phyloP scores from a whole-genome alignment of 805 yeast species.

The Kuraishia cidri region DNA sequence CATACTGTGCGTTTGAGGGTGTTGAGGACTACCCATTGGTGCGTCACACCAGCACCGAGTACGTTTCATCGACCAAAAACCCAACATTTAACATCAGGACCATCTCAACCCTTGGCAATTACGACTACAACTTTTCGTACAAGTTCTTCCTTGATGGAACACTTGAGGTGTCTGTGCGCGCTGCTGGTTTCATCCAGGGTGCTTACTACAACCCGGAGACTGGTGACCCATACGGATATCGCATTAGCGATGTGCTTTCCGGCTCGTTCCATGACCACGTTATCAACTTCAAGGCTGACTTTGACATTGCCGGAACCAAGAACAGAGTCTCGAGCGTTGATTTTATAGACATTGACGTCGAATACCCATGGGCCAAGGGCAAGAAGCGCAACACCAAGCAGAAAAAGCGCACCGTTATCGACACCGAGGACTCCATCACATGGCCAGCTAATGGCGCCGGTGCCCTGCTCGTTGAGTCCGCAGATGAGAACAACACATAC shows the following conservation, averaged over 20 bases:
- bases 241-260: conserved; percentile 12
- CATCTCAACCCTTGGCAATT: conserved; percentile 4
- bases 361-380: conserved; percentile 18
- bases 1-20: conserved; percentile 10
- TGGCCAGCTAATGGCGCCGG: conserved; percentile 11
- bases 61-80: conserved; percentile 10
- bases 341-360: conserved; percentile 8
- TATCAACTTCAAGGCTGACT: conserved; percentile 14
- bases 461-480: conserved; percentile 14
- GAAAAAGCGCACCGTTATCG: conserved; percentile 7
- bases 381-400: conserved; percentile 9
- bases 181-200: conserved; percentile 20
- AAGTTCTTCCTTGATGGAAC: conserved; percentile 14
- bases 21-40: conserved; percentile 4
- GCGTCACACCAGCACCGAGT: conserved; percentile 4
- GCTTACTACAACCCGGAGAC: conserved; percentile 13
- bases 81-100: conserved; percentile 14
- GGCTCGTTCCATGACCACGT: conserved; percentile 21
- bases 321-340: conserved; percentile 11
- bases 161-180: conserved; percentile 16
- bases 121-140: conserved; percentile 5
- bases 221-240: conserved; percentile 12
- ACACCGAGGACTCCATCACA: conserved; percentile 8
- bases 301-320: conserved; percentile 16
- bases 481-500: conserved; percentile 13